These are phyloP conservation scores for Gracilariopsis chorda DNA, from an alignment of 23 red algal species.

Conservation along the genomic window DNA sequence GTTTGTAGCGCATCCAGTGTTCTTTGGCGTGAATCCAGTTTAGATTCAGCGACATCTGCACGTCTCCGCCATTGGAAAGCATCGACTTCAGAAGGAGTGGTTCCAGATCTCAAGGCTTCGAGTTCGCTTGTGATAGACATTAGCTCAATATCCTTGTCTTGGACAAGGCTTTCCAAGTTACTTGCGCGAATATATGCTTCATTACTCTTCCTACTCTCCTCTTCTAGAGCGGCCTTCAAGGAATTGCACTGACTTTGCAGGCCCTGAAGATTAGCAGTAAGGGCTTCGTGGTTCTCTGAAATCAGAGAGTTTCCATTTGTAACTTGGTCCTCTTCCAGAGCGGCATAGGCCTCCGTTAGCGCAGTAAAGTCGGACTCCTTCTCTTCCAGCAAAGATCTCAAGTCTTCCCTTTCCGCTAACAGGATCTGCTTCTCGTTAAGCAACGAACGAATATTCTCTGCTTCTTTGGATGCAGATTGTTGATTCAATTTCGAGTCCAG, in stretches of 20 bases:
- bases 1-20: background rate
- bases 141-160: constrained; percentile 3
- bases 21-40: background rate
- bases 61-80: constrained; percentile 5
- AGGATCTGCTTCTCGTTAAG: constrained; percentile 18
- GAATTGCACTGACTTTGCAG: constrained; percentile 1
- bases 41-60: constrained; percentile 14
- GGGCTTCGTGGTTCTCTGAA: background rate
- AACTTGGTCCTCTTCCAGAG: constrained; percentile 56
- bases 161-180: constrained; percentile 1
- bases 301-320: background rate
- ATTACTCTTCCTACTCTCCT: background rate
- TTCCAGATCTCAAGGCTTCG: background rate
- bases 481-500: constrained; percentile 31
- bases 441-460: background rate
- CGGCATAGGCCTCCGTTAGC: constrained; percentile 49
- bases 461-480: background rate
- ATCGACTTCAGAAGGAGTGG: background rate
- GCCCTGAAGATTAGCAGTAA: background rate
- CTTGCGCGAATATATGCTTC: background rate
- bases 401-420: background rate
- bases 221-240: constrained; percentile 15
- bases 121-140: background rate
- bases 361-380: constrained; percentile 53
- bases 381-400: constrained; percentile 46